Percentiles rank a stretch among this genome's conserved stretches.
Conservation (phyloP, 192 early-diverging fungal species). For the Coemansia sp. region DNA sequence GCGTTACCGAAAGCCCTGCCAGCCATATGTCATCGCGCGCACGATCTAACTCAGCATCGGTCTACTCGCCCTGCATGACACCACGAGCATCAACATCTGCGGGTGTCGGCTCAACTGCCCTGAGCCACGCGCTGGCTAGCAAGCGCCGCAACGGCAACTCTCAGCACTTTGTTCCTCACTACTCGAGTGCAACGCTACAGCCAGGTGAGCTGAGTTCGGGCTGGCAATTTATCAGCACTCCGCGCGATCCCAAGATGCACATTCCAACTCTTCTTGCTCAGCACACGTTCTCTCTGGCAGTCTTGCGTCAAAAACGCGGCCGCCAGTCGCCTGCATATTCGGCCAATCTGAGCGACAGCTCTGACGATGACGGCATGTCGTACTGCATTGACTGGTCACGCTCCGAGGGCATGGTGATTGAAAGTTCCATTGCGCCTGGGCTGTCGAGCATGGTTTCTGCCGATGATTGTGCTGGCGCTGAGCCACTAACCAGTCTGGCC, state of each 20-base stretch:
- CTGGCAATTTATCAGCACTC: conserved; percentile 55
- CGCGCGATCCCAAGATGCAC: conserved; percentile 45
- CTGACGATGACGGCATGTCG: conserved; percentile 16
- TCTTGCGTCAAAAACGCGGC: conserved; percentile 16
- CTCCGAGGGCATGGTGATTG: conserved; percentile 44
- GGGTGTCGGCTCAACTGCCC: not conserved
- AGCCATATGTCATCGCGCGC: not conserved
- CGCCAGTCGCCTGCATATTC: conserved; percentile 5
- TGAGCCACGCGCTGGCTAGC: not conserved
- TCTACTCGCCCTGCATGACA: conserved; percentile 29
- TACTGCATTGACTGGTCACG: conserved; percentile 57
- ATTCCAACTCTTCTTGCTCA: conserved; percentile 48
- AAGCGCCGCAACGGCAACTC: conserved; percentile 14
- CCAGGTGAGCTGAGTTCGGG: conserved; percentile 28
- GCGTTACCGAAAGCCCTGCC: conserved; percentile 5
- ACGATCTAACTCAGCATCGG: conserved; percentile 17
- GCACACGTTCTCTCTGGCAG: conserved; percentile 47
- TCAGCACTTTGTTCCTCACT: conserved; percentile 54
- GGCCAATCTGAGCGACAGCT: not conserved
- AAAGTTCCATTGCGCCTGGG: conserved; percentile 15
- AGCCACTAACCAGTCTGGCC: not conserved
- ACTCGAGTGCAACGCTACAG: conserved; percentile 26
- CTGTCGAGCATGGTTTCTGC: conserved; percentile 10
- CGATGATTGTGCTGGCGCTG: not conserved
- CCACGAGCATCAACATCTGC: conserved; percentile 8